Conservation (phyloP, 2,329 filamentous ascomycete species). For the Eutypella sp. region DNA sequence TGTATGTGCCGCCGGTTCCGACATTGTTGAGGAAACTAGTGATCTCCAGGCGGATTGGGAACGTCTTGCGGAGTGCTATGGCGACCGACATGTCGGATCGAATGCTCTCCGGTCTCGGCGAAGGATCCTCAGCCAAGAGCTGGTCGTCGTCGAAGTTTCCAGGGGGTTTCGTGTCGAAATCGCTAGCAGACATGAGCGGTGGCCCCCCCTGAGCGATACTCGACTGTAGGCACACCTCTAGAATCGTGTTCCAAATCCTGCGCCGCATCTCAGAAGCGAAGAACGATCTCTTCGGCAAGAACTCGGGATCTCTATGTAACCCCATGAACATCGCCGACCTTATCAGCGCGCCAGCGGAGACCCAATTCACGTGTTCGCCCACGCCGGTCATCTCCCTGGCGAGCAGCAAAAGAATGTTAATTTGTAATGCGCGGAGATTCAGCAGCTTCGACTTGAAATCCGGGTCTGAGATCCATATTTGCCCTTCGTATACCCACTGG, state of each 20-base stretch:
- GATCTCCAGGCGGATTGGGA: conserved; percentile 37
- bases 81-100: conserved; percentile 38
- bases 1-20: conserved; percentile 30
- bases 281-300: conserved; percentile 28
- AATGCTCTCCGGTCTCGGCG: conserved; percentile 26
- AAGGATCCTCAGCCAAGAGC: conserved; percentile 24
- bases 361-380: conserved; percentile 44
- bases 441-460: conserved; percentile 45
- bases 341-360: conserved; percentile 38
- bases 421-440: conserved; percentile 46
- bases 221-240: conserved; percentile 42
- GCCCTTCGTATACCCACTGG: conserved; percentile 54
- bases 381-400: conserved; percentile 35
- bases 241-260: conserved; percentile 47
- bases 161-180: conserved; percentile 45
- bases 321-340: conserved; percentile 46
- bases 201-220: conserved; percentile 42
- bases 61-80: conserved; percentile 35
- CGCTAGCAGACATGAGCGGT: conserved; percentile 36
- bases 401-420: conserved; percentile 37
- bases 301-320: conserved; percentile 42
- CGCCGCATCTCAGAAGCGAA: conserved; percentile 43
- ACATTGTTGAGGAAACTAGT: conserved; percentile 37
- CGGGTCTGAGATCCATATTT: conserved; percentile 49
- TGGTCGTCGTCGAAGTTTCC: conserved; percentile 47